Evolutionary conservation across 2,329 filamentous ascomycete genomes (phyloP), one percentile per base, ranked within the genome.

Genomic region (Colletotrichum sp.): DNA sequence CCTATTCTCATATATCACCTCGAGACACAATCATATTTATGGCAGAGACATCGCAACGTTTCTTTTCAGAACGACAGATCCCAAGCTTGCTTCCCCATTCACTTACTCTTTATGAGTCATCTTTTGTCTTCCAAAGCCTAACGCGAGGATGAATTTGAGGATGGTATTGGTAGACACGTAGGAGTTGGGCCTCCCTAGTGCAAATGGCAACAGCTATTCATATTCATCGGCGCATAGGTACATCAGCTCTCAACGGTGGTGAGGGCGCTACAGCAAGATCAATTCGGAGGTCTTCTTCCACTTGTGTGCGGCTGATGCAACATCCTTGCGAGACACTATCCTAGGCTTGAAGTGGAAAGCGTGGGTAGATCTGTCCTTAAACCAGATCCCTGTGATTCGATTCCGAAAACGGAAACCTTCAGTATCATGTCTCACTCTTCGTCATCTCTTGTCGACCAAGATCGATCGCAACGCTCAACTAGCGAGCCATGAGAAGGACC

Each of bases 1-100:
- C 6, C 2, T 12, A 6, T n/a, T 44, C 39, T 12, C 9, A n/a
- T 4, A 6, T 0, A n/a, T n/a, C 5, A 44, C 2, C 39, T n/a
- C 9, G 39, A 44, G 18, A 44, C 18, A 44, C 9, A 44, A 6
- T 44, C 9, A 2, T 44, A 12, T n/a, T 12, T 44, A 18, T 12
- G 2, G 39, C 5, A 18, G 18, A 18, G 18, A 44, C 3, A 10
- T 44, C 1, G 9, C 39, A n/a, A n/a, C 5, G 5, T n/a, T 10
- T 5, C 8, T 10, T 36, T 36, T 36, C 1, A n/a, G 9, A 44
- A 44, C 39, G 18, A 10, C 39, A n/a, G 18, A 2, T 1, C 3
- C 39, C 1, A n/a, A 44, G 9, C 9, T n/a, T 44, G 9, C 39
- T 12, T 18, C 3, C 18, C 9, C 39, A 12, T 12, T n/a, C 39